phyloP scores from a whole-genome alignment of 345 rosid species.

The Atalantia buxifolia region DNA sequence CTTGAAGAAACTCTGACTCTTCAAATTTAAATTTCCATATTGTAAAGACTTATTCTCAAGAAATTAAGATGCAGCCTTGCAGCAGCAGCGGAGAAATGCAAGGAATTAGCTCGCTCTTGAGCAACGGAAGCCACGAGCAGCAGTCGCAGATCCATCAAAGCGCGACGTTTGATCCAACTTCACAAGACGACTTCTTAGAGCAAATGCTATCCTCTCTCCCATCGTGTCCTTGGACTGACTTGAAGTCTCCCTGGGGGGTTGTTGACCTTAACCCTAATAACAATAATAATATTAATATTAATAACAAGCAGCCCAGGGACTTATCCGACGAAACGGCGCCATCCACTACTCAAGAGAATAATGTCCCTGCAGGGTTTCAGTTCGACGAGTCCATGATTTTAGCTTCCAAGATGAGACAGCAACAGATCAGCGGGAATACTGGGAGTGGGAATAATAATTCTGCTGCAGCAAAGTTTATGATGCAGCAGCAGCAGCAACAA shows the following conservation, averaged over 20 bases:
- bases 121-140: conserved; percentile 15
- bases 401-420: conserved; percentile 38
- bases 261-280: conserved; percentile 22
- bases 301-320: conserved; percentile 23
- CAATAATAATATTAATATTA: too few relatives aligned
- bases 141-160: conserved; percentile 22
- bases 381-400: conserved; percentile 36
- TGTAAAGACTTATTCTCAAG: too few relatives aligned
- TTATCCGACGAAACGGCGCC: conserved; percentile 37
- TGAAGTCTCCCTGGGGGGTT: conserved; percentile 21
- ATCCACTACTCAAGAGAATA: conserved; percentile 10
- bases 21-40: neutral
- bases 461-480: conserved; percentile 38
- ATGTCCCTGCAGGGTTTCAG: conserved; percentile 26
- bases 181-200: conserved; percentile 69
- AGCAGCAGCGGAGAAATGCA: conserved; percentile 47
- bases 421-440: conserved; percentile 44
- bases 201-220: conserved; percentile 78
- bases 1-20: neutral
- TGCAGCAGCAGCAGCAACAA: conserved; percentile 43
- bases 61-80: conserved; percentile 32
- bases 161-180: conserved; percentile 37
- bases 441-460: too few relatives aligned
- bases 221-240: conserved; percentile 52
- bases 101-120: conserved; percentile 25